Evolutionary conservation across 495 filamentous ascomycete species (phyloP).

Genomic region (Daldinia grandis): DNA sequence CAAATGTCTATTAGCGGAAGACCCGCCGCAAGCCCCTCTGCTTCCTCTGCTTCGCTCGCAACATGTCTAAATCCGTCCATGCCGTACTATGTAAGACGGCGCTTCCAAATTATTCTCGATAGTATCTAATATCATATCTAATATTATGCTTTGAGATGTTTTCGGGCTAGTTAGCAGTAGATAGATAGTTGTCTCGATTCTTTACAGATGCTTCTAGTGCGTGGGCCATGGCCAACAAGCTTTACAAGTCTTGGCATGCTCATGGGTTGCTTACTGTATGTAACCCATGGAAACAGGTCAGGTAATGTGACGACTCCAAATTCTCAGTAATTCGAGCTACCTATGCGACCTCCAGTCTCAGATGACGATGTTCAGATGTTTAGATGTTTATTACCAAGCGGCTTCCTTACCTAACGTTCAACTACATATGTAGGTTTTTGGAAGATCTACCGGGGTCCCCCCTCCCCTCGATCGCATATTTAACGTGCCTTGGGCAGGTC

Average conservation of each 20-base stretch:
- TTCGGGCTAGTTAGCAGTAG: neutral
- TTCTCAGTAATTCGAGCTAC: slow-evolving; percentile 39
- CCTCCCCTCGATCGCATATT: slow-evolving; percentile 20
- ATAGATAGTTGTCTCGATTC: slow-evolving; percentile 17
- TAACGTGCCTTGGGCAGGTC: slow-evolving; percentile 9
- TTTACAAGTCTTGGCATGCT: slow-evolving; percentile 38
- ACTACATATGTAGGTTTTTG: slow-evolving; percentile 12
- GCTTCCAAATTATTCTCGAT: slow-evolving; percentile 1
- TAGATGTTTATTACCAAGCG: slow-evolving; percentile 36
- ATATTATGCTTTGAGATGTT: neutral
- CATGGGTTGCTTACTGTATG: slow-evolving; percentile 42
- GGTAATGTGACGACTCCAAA: slow-evolving; percentile 42
- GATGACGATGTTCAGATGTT: slow-evolving; percentile 36
- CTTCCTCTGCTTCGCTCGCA: neutral
- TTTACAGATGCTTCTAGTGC: slow-evolving; percentile 21
- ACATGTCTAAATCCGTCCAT: neutral
- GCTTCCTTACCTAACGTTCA: slow-evolving; percentile 25
- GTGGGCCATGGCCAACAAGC: slow-evolving; percentile 32
- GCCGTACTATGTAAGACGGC: neutral
- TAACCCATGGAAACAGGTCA: slow-evolving; percentile 36
- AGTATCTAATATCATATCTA: slow-evolving; percentile 8
- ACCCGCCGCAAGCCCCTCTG: slow-evolving; percentile 2
- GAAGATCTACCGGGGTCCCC: slow-evolving; percentile 32
- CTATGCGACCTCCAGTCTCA: slow-evolving; percentile 36
- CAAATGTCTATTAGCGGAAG: slow-evolving; percentile 1